phyloP scores from a whole-genome alignment of 306 rosid species.

The Vigna unguiculata region DNA sequence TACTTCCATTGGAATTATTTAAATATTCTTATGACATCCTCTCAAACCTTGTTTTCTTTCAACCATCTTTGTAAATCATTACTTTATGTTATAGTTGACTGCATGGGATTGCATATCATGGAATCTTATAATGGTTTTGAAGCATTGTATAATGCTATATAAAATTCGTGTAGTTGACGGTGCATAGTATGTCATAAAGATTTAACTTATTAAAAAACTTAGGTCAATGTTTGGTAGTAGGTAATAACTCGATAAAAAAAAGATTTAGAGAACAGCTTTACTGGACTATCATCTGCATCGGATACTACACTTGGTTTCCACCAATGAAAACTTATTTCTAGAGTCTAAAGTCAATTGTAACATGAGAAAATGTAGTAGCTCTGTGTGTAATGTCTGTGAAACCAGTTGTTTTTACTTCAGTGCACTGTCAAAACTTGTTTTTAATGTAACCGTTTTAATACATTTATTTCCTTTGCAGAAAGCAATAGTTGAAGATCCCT shows the following conservation, averaged over 20 bases:
- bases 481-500: constrained; percentile 48
- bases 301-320: constrained; percentile 1
- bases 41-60: constrained; percentile 22
- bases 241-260: background rate
- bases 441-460: background rate
- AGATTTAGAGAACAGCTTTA: background rate
- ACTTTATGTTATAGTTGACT: constrained; percentile 14
- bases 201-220: constrained; percentile 5
- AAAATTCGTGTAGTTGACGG: constrained; percentile 4
- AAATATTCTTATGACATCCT: constrained; percentile 12
- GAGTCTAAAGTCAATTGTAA: constrained; percentile 29
- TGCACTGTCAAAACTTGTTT: constrained; percentile 11
- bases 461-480: constrained; percentile 48
- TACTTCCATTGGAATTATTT: constrained; percentile 17
- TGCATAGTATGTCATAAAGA: background rate
- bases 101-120: constrained; percentile 14
- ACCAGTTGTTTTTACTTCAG: background rate
- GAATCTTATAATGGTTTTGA: constrained; percentile 14
- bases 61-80: background rate
- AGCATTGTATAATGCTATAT: constrained; percentile 8
- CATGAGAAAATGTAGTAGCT: constrained; percentile 25
- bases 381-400: constrained; percentile 3
- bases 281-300: constrained; percentile 11
- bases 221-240: constrained; percentile 14
- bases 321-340: background rate